phyloP scores from a whole-genome alignment of 495 filamentous ascomycete species.

The Hypoxylon subgilvum region DNA sequence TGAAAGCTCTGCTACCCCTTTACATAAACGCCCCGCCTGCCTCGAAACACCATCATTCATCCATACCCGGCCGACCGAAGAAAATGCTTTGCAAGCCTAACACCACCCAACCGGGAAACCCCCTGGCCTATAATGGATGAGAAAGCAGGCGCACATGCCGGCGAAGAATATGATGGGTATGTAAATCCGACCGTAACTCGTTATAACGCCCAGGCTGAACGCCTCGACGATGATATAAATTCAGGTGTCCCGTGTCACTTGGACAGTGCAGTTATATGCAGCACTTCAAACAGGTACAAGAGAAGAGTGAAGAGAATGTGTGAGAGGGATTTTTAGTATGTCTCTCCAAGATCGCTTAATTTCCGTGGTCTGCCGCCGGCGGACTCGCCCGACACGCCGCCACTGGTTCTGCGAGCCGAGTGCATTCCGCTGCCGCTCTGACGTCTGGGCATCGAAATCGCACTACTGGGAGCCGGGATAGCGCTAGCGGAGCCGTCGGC shows the following conservation, averaged over 20 bases:
- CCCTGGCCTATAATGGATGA: slow-evolving; percentile 22
- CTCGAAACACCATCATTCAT: slow-evolving; percentile 29
- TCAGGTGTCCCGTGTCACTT: slow-evolving; percentile 13
- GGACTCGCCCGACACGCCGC: slow-evolving; percentile 48
- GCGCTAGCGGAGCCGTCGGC: slow-evolving; percentile 51
- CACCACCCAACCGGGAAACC: slow-evolving; percentile 31
- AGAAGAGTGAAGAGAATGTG: slow-evolving; percentile 34
- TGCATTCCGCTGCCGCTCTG: slow-evolving; percentile 58
- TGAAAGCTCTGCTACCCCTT: slow-evolving; percentile 1
- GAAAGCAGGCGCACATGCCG: slow-evolving; percentile 29
- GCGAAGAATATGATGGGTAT: slow-evolving; percentile 38
- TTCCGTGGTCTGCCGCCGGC: slow-evolving; percentile 35
- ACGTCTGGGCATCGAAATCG: slow-evolving; percentile 59
- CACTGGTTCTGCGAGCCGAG: slow-evolving; percentile 52
- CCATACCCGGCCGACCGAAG: slow-evolving; percentile 11
- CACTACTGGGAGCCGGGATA: slow-evolving; percentile 44
- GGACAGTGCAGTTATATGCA: slow-evolving; percentile 9
- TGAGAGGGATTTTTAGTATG: slow-evolving; percentile 44
- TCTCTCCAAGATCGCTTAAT: slow-evolving; percentile 57
- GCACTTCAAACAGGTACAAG: slow-evolving; percentile 24
- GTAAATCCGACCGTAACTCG: slow-evolving; percentile 43
- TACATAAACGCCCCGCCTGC: slow-evolving; percentile 29
- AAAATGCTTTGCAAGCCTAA: slow-evolving; percentile 31
- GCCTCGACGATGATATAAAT: slow-evolving; percentile 33
- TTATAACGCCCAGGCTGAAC: slow-evolving; percentile 40